Percentiles rank a stretch among this genome's conserved stretches.
Conservation (phyloP, 1,284 basidiomycete species). For the Thecaphora thlaspeos region DNA sequence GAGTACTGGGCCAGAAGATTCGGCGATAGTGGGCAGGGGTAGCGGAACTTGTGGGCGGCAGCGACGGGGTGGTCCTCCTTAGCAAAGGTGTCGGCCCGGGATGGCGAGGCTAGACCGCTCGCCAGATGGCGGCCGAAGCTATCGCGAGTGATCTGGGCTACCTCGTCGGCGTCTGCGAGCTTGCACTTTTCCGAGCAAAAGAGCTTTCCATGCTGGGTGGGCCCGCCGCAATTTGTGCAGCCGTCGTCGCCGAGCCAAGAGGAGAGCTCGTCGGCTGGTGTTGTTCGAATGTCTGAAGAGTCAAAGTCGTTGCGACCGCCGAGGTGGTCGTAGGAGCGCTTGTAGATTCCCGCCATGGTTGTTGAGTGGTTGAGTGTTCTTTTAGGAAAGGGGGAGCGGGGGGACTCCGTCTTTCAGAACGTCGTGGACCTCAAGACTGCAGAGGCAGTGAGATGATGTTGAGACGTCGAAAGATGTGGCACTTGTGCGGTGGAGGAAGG, state of each 20-base stretch:
- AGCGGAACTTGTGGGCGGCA: conserved; percentile 21
- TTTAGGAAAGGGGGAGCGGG: too few species aligned
- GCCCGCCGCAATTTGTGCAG: conserved; percentile 42
- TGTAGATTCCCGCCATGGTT: conserved; percentile 36
- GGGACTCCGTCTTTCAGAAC: too few species aligned
- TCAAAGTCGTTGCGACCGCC: conserved; percentile 24
- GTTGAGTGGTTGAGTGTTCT: background rate
- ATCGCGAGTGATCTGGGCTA: conserved; percentile 9
- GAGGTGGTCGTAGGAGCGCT: conserved; percentile 28
- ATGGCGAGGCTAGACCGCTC: conserved; percentile 16
- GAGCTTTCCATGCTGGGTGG: conserved; percentile 32
- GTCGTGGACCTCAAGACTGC: too few species aligned
- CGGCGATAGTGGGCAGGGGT: conserved; percentile 46
- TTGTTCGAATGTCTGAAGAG: conserved; percentile 29
- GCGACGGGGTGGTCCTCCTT: conserved; percentile 10
- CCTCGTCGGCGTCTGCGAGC: conserved; percentile 30
- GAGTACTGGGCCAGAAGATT: conserved; percentile 43
- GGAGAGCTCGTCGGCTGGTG: conserved; percentile 41
- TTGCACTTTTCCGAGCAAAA: conserved; percentile 47
- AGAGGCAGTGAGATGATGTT: too few species aligned
- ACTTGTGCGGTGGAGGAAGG: too few species aligned
- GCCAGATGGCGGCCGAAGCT: conserved; percentile 1
- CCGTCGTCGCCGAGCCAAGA: conserved; percentile 48
- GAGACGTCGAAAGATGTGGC: too few species aligned
- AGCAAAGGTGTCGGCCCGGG: conserved; percentile 12